Conservation (phyloP, 768 basidiomycete species). For the Pholiota microspora region DNA sequence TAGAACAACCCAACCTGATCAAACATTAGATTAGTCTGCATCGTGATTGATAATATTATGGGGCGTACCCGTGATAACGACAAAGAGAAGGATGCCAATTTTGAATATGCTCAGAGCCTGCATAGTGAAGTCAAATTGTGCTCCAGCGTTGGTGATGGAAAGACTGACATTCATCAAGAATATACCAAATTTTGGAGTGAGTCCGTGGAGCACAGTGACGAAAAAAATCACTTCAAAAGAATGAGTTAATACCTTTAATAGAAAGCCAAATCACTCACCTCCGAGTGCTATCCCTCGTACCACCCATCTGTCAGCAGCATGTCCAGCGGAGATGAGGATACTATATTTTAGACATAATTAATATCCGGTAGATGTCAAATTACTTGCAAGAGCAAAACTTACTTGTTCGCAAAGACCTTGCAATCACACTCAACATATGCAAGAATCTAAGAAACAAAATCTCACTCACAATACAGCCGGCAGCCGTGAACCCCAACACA, state of each 20-base stretch:
- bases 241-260: not conserved
- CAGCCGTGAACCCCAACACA: conserved; percentile 32
- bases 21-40: not conserved
- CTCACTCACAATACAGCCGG: conserved; percentile 48
- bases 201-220: conserved; percentile 49
- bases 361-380: not conserved
- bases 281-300: conserved; percentile 59
- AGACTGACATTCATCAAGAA: conserved; percentile 54
- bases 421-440: conserved; percentile 1
- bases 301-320: conserved; percentile 40
- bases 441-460: conserved; percentile 6
- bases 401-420: conserved; percentile 33
- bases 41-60: not conserved
- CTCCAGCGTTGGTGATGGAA: no score
- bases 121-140: no score
- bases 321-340: conserved; percentile 46
- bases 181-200: conserved; percentile 47
- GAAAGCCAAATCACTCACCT: conserved; percentile 29
- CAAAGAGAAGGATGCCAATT: conserved; percentile 48
- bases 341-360: conserved; percentile 22
- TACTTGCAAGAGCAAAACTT: not conserved
- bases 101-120: conserved; percentile 54
- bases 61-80: conserved; percentile 43
- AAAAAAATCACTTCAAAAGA: conserved; percentile 43
- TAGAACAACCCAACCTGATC: conserved; percentile 53